Base-by-base conservation (phyloP, 495 filamentous ascomycete species). In the Annulohypoxylon bovei region DNA sequence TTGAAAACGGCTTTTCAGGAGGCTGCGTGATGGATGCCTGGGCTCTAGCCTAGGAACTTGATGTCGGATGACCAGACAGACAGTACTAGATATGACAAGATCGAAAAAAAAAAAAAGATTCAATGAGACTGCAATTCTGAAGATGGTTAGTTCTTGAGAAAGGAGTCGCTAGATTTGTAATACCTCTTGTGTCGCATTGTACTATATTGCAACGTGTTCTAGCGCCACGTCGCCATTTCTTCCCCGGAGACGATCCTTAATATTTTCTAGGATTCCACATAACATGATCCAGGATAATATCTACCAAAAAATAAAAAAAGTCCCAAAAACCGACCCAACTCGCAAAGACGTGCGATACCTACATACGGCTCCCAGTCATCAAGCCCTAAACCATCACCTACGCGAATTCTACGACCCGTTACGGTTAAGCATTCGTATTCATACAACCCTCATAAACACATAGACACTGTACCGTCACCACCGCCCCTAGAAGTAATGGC, bases 1-100 rank as follows among this genome's bases (percentile, higher is more conserved):
- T 60, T 88, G 65, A 89, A 88, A 79, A 77, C 81, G 63, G 80
- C 75, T 16, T 80, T 80, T 39, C 82, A 83, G 60, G 83, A 84
- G 64, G 77, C 65, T 64, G 74, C 66, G 3, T 75, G 32, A 52
- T 44, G 39, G 14, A 22, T 79, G 75, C 67, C 30, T 3, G 33
- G 9, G 5, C n/a, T n/a, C 39, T 8, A 4, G 20, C 49, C 4
- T 32, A 37, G 37, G 11, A 23, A 53, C 64, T 20, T 42, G 46
- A 2, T 30, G 23, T 50, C 14, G 11, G 37, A 30, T 58, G 27
- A 52, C 9, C n/a, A 66, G 9, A 44, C 56, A 11, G 4, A 18
- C 16, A 75, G 12, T 12, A 22, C 25, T 47, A 37, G 6, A 52
- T 39, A 39, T 33, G 52, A 30, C 40, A 32, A 22, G 32, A 44